Conservation (phyloP, 805 yeast species). For the Candida multigemmis region DNA sequence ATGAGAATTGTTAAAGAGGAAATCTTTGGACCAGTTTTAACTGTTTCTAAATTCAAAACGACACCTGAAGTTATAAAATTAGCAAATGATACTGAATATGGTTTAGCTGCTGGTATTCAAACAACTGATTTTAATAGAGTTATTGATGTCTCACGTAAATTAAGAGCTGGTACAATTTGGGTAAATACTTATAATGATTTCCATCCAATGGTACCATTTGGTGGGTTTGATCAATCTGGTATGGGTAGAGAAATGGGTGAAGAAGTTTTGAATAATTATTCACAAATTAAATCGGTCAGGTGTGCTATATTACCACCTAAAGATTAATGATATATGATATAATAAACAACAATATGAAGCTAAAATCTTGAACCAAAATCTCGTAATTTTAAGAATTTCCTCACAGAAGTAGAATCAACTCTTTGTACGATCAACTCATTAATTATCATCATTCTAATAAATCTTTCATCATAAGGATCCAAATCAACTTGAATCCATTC, state of each 20-base stretch:
- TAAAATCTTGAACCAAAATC: no score
- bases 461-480: slow-evolving; percentile 1
- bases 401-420: slow-evolving; percentile 3
- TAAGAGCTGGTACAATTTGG: slow-evolving; percentile 65
- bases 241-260: slow-evolving; percentile 36
- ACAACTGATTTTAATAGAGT: slow-evolving; percentile 49
- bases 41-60: slow-evolving; percentile 32
- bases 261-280: slow-evolving; percentile 25
- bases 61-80: slow-evolving; percentile 33
- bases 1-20: slow-evolving; percentile 38
- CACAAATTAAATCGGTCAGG: slow-evolving; percentile 23
- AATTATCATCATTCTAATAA: slow-evolving; percentile 5
- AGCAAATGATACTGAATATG: slow-evolving; percentile 44
- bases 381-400: no score
- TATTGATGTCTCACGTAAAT: slow-evolving; percentile 7
- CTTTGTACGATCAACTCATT: slow-evolving; percentile 5
- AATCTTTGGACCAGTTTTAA: slow-evolving; percentile 45
- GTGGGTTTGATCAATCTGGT: slow-evolving; percentile 28
- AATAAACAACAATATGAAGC: no score
- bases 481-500: slow-evolving; percentile 7
- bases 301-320: no score
- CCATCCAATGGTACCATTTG: slow-evolving; percentile 43
- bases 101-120: slow-evolving; percentile 61
- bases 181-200: slow-evolving; percentile 62
- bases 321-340: no score